Conservation (phyloP, 2,329 filamentous ascomycete genomes). For the Myrmaecium sp. region DNA sequence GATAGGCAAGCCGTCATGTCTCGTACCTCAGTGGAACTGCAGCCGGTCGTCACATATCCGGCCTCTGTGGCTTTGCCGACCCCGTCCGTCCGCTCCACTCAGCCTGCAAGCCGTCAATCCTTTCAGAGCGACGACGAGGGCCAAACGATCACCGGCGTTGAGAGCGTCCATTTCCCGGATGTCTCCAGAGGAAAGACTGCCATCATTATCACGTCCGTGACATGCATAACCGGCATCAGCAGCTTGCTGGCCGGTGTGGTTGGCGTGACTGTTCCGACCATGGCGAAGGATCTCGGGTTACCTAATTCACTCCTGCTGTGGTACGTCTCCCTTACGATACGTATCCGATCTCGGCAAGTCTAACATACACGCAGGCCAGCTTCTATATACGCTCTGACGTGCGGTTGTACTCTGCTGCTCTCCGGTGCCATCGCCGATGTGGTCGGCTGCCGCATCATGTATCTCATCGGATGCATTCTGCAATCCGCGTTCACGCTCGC, state of each 20-base stretch:
- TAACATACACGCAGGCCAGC: constrained; percentile 12
- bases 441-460: constrained; percentile 29
- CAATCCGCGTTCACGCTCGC: constrained; percentile 28
- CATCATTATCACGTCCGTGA: no score
- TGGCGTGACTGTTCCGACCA: constrained; percentile 25
- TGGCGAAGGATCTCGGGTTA: constrained; percentile 17
- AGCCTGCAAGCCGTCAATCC: no score
- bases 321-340: constrained; percentile 6
- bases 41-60: no score
- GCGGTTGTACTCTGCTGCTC: constrained; percentile 32
- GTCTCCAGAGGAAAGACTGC: no score
- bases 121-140: no score
- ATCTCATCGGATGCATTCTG: constrained; percentile 29
- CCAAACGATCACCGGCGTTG: no score
- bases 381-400: constrained; percentile 25
- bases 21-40: no score
- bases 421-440: constrained; percentile 35
- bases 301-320: constrained; percentile 12
- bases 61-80: no score
- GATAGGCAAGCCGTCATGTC: no score
- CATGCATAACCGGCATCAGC: no score
- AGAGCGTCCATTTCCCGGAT: no score
- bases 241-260: constrained; percentile 26
- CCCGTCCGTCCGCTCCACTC: no score
- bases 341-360: constrained; percentile 5